Evolutionary conservation across 2,329 filamentous ascomycete genomes (phyloP).

Genomic region (Arthrinium puccinioides): DNA sequence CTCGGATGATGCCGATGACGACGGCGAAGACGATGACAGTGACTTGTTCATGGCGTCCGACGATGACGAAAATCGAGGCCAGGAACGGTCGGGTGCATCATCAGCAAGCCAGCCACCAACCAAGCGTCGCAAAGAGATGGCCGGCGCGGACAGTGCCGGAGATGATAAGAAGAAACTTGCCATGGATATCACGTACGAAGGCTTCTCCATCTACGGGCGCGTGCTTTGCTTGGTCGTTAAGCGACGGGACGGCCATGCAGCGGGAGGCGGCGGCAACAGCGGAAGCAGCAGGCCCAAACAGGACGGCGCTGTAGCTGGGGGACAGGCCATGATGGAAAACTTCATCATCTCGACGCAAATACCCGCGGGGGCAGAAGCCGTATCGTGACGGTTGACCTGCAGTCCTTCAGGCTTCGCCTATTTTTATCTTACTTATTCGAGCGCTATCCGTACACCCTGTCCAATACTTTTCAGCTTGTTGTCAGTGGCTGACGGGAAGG

Average conservation of each 20-base stretch:
- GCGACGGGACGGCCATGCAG: conserved; percentile 50
- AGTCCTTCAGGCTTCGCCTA: too few species aligned
- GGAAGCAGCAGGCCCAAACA: conserved; percentile 19
- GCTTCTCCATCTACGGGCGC: conserved; percentile 91
- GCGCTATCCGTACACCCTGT: too few species aligned
- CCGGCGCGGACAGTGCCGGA: conserved; percentile 20
- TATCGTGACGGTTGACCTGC: too few species aligned
- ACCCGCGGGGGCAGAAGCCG: conserved; percentile 26
- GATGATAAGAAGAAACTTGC: conserved; percentile 88
- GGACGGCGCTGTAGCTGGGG: conserved; percentile 27
- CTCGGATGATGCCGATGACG: conserved; percentile 10
- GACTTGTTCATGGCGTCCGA: conserved; percentile 27
- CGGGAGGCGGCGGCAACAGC: conserved; percentile 19
- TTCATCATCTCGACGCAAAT: conserved; percentile 78
- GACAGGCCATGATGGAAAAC: conserved; percentile 72
- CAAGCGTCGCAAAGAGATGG: conserved; percentile 37
- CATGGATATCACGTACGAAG: conserved; percentile 84
- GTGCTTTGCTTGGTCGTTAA: conserved; percentile 86
- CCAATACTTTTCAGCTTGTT: too few species aligned
- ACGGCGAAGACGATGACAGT: conserved; percentile 20
- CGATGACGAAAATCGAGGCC: conserved; percentile 21
- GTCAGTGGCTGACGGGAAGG: too few species aligned
- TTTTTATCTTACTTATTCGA: too few species aligned
- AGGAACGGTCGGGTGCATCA: conserved; percentile 15
- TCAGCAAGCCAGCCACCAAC: conserved; percentile 34